Conservation (phyloP, 2,329 filamentous ascomycete species). For the Microsporum audouinii region DNA sequence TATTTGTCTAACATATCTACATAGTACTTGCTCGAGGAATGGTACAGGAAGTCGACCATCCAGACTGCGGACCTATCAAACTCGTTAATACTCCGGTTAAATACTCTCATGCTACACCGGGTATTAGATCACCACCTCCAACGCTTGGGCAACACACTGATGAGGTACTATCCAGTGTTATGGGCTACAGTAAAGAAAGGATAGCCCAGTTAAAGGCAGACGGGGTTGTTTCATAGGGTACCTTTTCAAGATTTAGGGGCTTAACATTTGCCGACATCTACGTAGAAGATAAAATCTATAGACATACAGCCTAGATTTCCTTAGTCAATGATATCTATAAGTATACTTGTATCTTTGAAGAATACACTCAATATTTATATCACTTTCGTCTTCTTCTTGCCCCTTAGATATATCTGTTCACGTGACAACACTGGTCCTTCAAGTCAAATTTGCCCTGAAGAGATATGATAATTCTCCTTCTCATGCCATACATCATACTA, state of each 20-base stretch:
- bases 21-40: conserved; percentile 63
- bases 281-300: not conserved
- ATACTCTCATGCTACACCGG: conserved; percentile 70
- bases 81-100: conserved; percentile 92
- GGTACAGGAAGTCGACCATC: conserved; percentile 80
- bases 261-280: not conserved
- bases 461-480: not conserved
- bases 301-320: not conserved
- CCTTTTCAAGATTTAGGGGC: not conserved
- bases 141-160: conserved; percentile 78
- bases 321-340: not conserved
- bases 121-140: conserved; percentile 66
- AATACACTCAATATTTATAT: too few relatives aligned
- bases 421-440: not conserved
- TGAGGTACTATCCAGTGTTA: conserved; percentile 55
- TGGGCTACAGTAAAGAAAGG: conserved; percentile 49
- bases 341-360: too few relatives aligned
- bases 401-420: conserved; percentile 1
- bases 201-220: conserved; percentile 53
- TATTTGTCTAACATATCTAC: conserved; percentile 5
- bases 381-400: not conserved
- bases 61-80: conserved; percentile 70
- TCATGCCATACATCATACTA: not conserved
- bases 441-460: not conserved
- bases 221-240: conserved; percentile 50